Conservation (phyloP, 306 rosid species). For the Dalbergia cochinchinensis region DNA sequence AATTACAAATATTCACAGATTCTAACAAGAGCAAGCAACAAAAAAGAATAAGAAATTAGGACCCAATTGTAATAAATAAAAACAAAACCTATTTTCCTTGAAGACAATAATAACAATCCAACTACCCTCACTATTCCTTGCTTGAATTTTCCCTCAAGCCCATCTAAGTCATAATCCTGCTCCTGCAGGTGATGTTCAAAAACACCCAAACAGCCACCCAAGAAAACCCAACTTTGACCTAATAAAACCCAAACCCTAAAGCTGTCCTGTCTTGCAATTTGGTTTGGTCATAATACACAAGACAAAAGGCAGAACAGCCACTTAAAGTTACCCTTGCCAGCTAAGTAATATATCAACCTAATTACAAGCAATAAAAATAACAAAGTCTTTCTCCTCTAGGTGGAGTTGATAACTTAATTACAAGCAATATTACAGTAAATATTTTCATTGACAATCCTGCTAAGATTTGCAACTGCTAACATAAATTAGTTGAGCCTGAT, state of each 20-base stretch:
- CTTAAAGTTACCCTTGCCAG: background rate
- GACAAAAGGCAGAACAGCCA: background rate
- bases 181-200: background rate
- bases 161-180: background rate
- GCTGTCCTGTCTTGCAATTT: slow-evolving; percentile 7
- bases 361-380: background rate
- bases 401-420: background rate
- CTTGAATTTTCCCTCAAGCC: background rate
- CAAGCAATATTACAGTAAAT: background rate
- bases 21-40: background rate
- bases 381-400: background rate
- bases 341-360: background rate
- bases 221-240: background rate
- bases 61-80: background rate
- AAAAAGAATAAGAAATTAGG: slow-evolving; percentile 1
- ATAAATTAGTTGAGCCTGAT: slow-evolving; percentile 21
- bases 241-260: background rate
- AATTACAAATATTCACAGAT: too few relatives aligned
- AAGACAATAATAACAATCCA: slow-evolving; percentile 5
- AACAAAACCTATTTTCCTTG: background rate
- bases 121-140: background rate
- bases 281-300: background rate
- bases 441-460: too few relatives aligned
- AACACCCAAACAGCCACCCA: background rate
- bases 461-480: background rate